phyloP scores from a whole-genome alignment of 2,329 filamentous ascomycete species.

The Apiospora saccharicola region DNA sequence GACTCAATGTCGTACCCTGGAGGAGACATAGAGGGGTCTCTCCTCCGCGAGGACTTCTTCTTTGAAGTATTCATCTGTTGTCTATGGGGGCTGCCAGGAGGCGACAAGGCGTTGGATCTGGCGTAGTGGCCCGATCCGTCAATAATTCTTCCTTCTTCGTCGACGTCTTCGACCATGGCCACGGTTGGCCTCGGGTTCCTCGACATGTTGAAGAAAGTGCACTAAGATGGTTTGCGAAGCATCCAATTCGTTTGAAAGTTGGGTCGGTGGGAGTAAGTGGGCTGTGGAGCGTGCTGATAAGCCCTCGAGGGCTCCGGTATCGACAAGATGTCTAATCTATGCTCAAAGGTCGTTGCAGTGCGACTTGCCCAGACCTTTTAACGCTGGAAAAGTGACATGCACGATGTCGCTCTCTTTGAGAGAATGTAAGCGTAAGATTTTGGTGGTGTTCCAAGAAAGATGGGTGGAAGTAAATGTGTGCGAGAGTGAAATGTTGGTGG shows the following conservation, averaged over 20 bases:
- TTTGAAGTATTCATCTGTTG: slow-evolving; percentile 23
- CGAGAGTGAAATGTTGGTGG: slow-evolving; percentile 3
- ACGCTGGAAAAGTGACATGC: not conserved
- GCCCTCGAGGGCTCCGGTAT: slow-evolving; percentile 19
- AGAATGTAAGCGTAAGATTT: not conserved
- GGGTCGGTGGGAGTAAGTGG: slow-evolving; percentile 11
- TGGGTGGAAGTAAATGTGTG: slow-evolving; percentile 5
- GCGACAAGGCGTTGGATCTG: slow-evolving; percentile 4
- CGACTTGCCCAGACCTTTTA: slow-evolving; percentile 4
- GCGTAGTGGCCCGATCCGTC: slow-evolving; percentile 23
- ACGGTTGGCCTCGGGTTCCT: not conserved
- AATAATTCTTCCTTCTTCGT: slow-evolving; percentile 41
- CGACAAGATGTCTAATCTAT: slow-evolving; percentile 16
- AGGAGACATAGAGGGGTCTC: not conserved
- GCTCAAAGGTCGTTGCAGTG: slow-evolving; percentile 12
- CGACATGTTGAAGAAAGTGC: slow-evolving; percentile 16
- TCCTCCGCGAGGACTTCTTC: slow-evolving; percentile 25
- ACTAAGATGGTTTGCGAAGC: slow-evolving; percentile 8
- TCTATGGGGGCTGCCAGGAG: slow-evolving; percentile 20
- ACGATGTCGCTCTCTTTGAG: not conserved
- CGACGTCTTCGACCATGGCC: slow-evolving; percentile 21
- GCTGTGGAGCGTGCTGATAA: slow-evolving; percentile 19
- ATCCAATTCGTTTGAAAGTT: slow-evolving; percentile 15
- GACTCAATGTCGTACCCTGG: slow-evolving; percentile 35
- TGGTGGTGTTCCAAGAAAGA: not conserved